These are phyloP conservation scores for Sclerotinia spermophila DNA, from an alignment of 2,329 filamentous ascomycete genomes.

Conservation along the genomic window DNA sequence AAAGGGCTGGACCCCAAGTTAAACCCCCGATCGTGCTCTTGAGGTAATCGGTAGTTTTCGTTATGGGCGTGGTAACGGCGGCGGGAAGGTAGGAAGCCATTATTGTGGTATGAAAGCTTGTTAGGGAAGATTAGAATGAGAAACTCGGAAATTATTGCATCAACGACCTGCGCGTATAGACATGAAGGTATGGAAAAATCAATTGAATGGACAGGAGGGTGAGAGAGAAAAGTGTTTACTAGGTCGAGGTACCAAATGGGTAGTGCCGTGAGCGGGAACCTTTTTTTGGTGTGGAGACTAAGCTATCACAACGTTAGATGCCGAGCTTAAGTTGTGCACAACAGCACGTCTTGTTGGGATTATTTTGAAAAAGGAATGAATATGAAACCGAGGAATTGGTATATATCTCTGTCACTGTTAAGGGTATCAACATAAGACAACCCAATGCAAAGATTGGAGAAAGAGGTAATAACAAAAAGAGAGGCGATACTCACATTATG, in stretches of 20 bases:
- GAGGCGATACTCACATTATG: neutral
- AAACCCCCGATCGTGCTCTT: slow-evolving; percentile 43
- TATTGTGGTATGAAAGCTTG: neutral
- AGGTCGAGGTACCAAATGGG: neutral
- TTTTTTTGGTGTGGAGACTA: neutral
- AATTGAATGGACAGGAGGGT: neutral
- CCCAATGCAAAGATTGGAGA: neutral
- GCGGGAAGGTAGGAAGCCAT: slow-evolving; percentile 40
- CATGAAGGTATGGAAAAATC: neutral
- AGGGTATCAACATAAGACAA: neutral
- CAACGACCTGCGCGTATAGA: neutral
- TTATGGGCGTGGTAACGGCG: slow-evolving; percentile 40
- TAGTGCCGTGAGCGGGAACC: neutral
- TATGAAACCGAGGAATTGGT: neutral
- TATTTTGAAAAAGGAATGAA: neutral
- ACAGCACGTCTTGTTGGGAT: neutral
- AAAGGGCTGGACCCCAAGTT: slow-evolving; percentile 39
- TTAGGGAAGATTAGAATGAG: neutral
- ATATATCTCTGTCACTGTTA: neutral
- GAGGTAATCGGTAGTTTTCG: slow-evolving; percentile 40
- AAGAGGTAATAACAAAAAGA: neutral
- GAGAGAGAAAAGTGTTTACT: neutral
- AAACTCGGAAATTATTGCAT: neutral
- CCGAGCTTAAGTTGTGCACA: neutral
- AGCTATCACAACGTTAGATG: neutral